Evolutionary conservation across 352 stramenopile species (phyloP), one percentile per base, ranked within the genome.

Genomic region (Phytophthora brassicae): DNA sequence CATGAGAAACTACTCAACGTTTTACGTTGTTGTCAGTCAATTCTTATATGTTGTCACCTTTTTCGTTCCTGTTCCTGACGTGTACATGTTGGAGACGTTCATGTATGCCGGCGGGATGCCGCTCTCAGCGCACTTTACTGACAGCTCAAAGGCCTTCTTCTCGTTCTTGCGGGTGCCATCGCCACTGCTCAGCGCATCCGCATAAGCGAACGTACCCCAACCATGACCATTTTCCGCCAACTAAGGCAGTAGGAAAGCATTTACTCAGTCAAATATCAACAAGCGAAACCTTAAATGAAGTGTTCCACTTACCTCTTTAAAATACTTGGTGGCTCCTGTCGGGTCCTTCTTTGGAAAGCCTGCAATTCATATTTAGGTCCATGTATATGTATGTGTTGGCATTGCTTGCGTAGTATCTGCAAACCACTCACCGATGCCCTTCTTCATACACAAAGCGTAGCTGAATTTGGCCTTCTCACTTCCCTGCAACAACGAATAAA

Each of bases 81-180:
- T 75, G 58, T 92, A 95, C 84, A 95, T 92, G 57, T 89, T 93
- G 60, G 83, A 77, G 33, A 95, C 79, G 36, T 92, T 92, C 54
- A 92, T 77, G 71, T 81, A 93, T 5, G 86, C 83, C 4, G 84
- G 84, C 5, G 83, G 83, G 26, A 95, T 73, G 41, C 74, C 72
- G 19, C 42, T 61, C 53, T 92, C 71, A 29, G 86, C 86, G 16
- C 79, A 91, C 33, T 66, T 74, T 23, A 84, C 79, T 54, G 82
- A 95, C 12, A 94, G 66, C 63, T 92, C 75, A 47, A 95, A 95
- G 14, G 84, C 84, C 61, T 91, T 89, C 47, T 82, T 74, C 35
- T 87, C 70, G 31, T 94, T 85, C 59, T 88, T 83, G 19, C 79
- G 77, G 14, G 72, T 89, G 16, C 86, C 84, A 47, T 95, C 83